Evolutionary conservation across 306 rosid species (phyloP).

Genomic region (Begonia fuchsioides): DNA sequence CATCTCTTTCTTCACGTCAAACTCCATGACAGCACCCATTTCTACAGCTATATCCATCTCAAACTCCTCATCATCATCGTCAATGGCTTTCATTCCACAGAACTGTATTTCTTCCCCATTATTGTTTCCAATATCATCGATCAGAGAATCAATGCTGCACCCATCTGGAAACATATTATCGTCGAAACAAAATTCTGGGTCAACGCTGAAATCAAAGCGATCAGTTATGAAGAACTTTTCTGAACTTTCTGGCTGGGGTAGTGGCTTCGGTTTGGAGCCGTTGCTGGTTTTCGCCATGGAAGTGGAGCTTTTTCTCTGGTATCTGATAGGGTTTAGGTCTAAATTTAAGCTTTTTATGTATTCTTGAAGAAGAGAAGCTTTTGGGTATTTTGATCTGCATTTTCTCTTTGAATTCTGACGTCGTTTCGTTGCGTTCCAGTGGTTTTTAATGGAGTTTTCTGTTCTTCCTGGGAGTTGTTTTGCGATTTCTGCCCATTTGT

Average conservation of each 20-base stretch:
- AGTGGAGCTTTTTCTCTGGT: conserved; percentile 21
- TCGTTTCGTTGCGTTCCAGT: conserved; percentile 95
- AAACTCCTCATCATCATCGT: conserved; percentile 11
- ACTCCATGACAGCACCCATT: conserved; percentile 11
- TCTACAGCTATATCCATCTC: conserved; percentile 11
- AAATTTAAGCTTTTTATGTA: conserved; percentile 78
- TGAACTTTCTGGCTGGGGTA: conserved; percentile 6
- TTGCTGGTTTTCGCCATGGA: conserved; percentile 5
- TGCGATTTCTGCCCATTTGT: conserved; percentile 97
- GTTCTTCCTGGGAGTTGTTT: conserved; percentile 82
- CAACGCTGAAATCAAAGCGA: conserved; percentile 31
- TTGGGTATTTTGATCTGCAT: conserved; percentile 61
- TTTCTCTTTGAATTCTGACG: conserved; percentile 79
- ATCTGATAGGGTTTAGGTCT: conserved; percentile 25
- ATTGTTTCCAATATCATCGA: conserved; percentile 28
- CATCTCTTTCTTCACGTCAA: conserved; percentile 50
- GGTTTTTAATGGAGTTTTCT: conserved; percentile 90
- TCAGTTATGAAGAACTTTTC: conserved; percentile 13
- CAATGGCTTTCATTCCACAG: not conserved
- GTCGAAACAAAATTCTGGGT: conserved; percentile 38
- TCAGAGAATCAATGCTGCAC: conserved; percentile 43
- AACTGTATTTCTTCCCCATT: not conserved
- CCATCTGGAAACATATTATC: conserved; percentile 47
- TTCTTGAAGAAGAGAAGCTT: conserved; percentile 58
- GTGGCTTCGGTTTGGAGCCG: not conserved